Evolutionary conservation across 768 basidiomycete genomes (phyloP).

Genomic region (Kwoniella sp.): DNA sequence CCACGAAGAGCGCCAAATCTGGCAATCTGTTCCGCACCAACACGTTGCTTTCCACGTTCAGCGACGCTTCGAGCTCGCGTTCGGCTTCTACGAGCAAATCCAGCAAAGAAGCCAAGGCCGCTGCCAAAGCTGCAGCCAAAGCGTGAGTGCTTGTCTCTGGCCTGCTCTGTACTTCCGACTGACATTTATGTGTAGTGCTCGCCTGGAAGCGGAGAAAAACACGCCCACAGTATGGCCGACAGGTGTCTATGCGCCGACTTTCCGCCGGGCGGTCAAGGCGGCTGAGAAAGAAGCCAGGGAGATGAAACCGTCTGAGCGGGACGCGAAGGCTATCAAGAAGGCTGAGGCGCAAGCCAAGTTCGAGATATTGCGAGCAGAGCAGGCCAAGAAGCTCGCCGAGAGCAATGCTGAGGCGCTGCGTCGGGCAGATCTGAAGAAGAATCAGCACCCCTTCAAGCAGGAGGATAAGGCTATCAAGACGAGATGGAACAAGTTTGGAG

Average conservation of each 20-base stretch:
- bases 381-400: slow-evolving; percentile 21
- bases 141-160: slow-evolving; percentile 5
- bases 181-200: background rate
- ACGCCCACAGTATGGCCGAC: no score
- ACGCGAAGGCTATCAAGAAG: slow-evolving; percentile 28
- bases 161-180: background rate
- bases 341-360: slow-evolving; percentile 29
- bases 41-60: no score
- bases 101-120: slow-evolving; percentile 18
- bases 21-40: no score
- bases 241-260: no score
- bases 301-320: no score
- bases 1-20: no score
- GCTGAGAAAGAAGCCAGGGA: no score
- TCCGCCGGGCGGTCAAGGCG: no score
- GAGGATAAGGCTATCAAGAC: slow-evolving; percentile 16
- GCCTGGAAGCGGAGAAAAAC: no score
- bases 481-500: slow-evolving; percentile 31
- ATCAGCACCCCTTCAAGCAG: background rate
- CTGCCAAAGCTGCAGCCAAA: slow-evolving; percentile 24
- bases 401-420: slow-evolving; percentile 26
- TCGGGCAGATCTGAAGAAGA: slow-evolving; percentile 15
- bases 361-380: slow-evolving; percentile 29
- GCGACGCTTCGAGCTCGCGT: slow-evolving; percentile 22
- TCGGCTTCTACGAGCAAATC: slow-evolving; percentile 29